Base-by-base conservation (phyloP, 2,329 filamentous ascomycete genomes). In the Trichoderma sp. region DNA sequence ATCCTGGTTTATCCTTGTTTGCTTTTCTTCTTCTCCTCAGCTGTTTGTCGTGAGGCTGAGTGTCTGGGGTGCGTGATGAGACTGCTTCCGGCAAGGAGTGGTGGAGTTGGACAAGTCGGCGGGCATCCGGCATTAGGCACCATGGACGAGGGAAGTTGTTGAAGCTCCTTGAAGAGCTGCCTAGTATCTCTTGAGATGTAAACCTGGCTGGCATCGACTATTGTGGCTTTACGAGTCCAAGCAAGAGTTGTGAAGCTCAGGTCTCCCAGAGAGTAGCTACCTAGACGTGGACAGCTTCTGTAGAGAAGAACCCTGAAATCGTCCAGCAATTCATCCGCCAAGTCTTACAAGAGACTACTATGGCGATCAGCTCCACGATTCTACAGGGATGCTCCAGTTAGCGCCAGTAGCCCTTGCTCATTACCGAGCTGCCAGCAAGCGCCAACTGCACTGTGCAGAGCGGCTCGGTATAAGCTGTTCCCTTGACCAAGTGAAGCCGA, bases 41-140 rank as follows among this genome's bases (percentile, higher is more conserved):
- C 47, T 61, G 51, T 34, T 17, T 14, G 34, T 61, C 47, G 58
- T 61, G 58, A 61, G 58, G 58, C 58, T 61, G 58, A 61, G 17
- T 28, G 47, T 24, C 24, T 41, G 24, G 24, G n/a, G n/a, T 44
- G 47, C 34, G 39, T 30, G n/a, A 61, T 52, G 58, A 52, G 24
- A 24, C 58, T 39, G 34, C 19, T 61, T 61, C 21, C 26, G 34
- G 58, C 39, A 30, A 52, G 30, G 17, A 43, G 39, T 43, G 58
- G 58, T 61, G 57, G 57, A 41, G 45, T 7, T 51, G 17, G 30
- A 21, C 45, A 19, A 30, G 41, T n/a, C 57, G 15, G 57, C 41
- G 45, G 45, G 44, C 45, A 24, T 60, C 55, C 57, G 57, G 45
- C 57, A 60, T n/a, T 60, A 21, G 15, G 17, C 34, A 50, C 21